Base-by-base conservation (phyloP, 345 rosid species). In the Turritis glabra region DNA sequence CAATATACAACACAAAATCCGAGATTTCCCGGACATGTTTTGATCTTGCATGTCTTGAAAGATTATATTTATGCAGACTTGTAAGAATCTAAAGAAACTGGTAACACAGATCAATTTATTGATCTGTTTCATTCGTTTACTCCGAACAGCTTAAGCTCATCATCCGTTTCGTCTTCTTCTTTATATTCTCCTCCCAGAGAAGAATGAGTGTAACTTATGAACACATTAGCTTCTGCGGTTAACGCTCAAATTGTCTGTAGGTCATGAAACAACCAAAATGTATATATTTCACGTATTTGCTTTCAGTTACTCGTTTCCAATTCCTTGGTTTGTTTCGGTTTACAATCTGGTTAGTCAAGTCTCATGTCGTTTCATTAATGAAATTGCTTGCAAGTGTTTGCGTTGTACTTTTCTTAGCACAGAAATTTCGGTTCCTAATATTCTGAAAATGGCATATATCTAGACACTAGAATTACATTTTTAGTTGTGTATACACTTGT, bases 1-100 rank as follows among this genome's bases (percentile, higher is more conserved):
- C 61, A 75, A 74, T 73, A 73, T 65, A 63, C 69, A 30, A 41
- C 54, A 32, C 30, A 61, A 48, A 12, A 60, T 47, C 58, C 67
- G 18, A 59, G 53, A 26, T 60, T 58, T 62, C 44, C 52, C 48
- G 47, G 27, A 41, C 27, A 14, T 67, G 22, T 15, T 48, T 44
- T 55, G 13, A 32, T 25, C 17, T 54, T 32, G 22, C 38, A 32
- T 54, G 64, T 64, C 58, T 44, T 55, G 4, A 64, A 37, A 19
- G 17, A 25, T 47, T 71, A 25, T 18, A 60, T 17, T 0, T 14
- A 53, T 52, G 55, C 47, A 44, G n/a, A 29, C 35, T 29, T 17
- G 37, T 46, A 58, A 43, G 65, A 9, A 58, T 22, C 8, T 46
- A 57, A 0, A 44, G 7, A 21, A 30, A 29, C 17, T 44, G 17